phyloP scores from a whole-genome alignment of 2,329 filamentous ascomycete genomes.

The Paecilomyces sp. region DNA sequence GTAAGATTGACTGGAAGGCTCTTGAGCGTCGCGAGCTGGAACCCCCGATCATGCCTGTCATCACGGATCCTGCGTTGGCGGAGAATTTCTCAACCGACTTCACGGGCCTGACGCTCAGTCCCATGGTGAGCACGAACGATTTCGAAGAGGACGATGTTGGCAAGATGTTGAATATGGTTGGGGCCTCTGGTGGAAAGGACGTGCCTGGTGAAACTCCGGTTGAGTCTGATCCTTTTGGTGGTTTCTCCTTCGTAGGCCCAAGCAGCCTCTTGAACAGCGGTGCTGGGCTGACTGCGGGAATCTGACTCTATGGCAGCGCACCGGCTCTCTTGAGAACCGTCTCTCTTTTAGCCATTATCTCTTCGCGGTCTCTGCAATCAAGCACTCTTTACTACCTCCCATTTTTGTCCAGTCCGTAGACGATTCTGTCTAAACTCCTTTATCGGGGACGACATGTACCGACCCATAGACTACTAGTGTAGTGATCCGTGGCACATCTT shows the following conservation, averaged over 20 bases:
- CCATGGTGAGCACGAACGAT: constrained; percentile 43
- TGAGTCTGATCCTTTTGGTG: constrained; percentile 38
- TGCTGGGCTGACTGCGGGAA: constrained; percentile 18
- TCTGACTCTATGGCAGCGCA: not conserved
- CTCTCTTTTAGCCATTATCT: not conserved
- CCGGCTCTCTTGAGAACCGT: not conserved
- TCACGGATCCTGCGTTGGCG: constrained; percentile 90
- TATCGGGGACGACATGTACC: not conserved
- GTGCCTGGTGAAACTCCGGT: constrained; percentile 8
- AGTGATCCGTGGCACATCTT: not conserved
- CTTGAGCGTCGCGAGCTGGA: constrained; percentile 75
- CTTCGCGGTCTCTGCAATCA: not conserved
- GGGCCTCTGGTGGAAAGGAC: constrained; percentile 10
- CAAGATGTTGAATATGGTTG: constrained; percentile 11
- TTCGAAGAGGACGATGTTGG: constrained; percentile 20
- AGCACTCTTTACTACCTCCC: not conserved
- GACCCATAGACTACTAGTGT: not conserved
- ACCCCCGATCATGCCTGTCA: constrained; percentile 84
- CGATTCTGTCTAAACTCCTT: not conserved
- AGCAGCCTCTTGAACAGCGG: constrained; percentile 39
- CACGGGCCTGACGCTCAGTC: constrained; percentile 75
- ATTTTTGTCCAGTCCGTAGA: not conserved
- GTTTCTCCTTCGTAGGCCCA: constrained; percentile 43
- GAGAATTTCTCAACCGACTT: constrained; percentile 97
- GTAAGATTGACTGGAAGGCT: constrained; percentile 89